Evolutionary conservation across 2,329 filamentous ascomycete genomes (phyloP).

Genomic region (Neurospora sp.): DNA sequence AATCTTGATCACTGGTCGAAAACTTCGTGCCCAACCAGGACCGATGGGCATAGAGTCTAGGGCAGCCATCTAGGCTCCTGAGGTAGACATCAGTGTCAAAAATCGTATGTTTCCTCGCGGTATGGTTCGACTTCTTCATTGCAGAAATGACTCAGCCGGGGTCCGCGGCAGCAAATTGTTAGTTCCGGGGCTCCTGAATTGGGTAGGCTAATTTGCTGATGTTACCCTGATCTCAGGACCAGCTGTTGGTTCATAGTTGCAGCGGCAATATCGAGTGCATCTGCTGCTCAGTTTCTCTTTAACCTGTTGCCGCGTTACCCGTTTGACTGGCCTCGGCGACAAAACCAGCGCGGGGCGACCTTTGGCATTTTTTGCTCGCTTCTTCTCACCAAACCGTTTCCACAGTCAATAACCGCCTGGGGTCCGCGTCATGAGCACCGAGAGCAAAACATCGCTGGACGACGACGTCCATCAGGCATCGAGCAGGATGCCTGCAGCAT

Average conservation of each 20-base stretch:
- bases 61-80: too few species aligned
- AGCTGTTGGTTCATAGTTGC: background rate
- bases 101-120: background rate
- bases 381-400: background rate
- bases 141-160: background rate
- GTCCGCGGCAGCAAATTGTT: background rate
- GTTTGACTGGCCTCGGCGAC: background rate
- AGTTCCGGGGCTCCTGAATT: background rate
- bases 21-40: too few species aligned
- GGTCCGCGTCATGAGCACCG: background rate
- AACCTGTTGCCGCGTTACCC: background rate
- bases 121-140: background rate
- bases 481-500: slow-evolving; percentile 1
- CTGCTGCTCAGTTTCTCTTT: background rate
- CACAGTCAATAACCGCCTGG: background rate
- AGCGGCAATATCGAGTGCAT: background rate
- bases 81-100: too few species aligned
- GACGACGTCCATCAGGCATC: background rate
- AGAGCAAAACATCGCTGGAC: slow-evolving; percentile 1
- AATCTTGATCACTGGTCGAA: too few species aligned
- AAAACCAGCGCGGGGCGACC: background rate
- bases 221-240: background rate
- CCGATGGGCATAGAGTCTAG: background rate
- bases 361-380: background rate
- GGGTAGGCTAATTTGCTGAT: background rate